Evolutionary conservation across 441 rosid species (phyloP).

Genomic region (Adansonia grandidieri): DNA sequence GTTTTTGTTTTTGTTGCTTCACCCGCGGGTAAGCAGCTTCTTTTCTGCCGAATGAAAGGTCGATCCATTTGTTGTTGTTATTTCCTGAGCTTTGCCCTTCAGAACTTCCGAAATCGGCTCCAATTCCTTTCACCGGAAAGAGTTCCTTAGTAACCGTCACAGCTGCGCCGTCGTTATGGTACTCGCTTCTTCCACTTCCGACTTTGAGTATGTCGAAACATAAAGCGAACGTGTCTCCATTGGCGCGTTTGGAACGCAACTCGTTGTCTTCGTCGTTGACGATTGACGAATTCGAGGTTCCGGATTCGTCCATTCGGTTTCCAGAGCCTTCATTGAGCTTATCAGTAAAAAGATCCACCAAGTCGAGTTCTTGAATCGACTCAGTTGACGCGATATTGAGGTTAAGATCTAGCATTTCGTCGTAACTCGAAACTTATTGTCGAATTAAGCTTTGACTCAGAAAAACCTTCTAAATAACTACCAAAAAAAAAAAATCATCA

Average conservation of each 20-base stretch:
- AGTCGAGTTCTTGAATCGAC: slow-evolving; percentile 54
- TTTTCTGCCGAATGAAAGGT: slow-evolving; percentile 51
- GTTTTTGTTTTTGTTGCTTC: slow-evolving; percentile 33
- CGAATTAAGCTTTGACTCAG: slow-evolving; percentile 16
- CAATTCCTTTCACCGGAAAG: slow-evolving; percentile 56
- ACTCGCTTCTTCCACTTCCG: slow-evolving; percentile 30
- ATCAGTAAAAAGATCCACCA: slow-evolving; percentile 32
- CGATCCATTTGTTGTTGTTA: slow-evolving; percentile 41
- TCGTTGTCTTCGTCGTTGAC: slow-evolving; percentile 81
- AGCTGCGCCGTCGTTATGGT: background rate
- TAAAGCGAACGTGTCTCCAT: slow-evolving; percentile 39
- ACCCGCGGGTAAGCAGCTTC: slow-evolving; percentile 46
- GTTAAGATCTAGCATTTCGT: slow-evolving; percentile 82
- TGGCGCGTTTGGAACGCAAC: slow-evolving; percentile 65
- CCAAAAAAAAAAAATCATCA: background rate
- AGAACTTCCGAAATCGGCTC: slow-evolving; percentile 30
- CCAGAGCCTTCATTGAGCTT: slow-evolving; percentile 49
- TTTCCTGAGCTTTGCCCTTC: slow-evolving; percentile 50
- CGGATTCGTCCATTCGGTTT: slow-evolving; percentile 57
- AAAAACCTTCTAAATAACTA: background rate
- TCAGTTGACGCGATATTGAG: slow-evolving; percentile 60
- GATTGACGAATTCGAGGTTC: slow-evolving; percentile 34
- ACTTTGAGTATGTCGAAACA: slow-evolving; percentile 71
- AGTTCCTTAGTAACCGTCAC: slow-evolving; percentile 52
- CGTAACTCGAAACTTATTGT: background rate